Evolutionary conservation across 2,329 filamentous ascomycete species (phyloP).

Genomic region (Aspergillus latus): DNA sequence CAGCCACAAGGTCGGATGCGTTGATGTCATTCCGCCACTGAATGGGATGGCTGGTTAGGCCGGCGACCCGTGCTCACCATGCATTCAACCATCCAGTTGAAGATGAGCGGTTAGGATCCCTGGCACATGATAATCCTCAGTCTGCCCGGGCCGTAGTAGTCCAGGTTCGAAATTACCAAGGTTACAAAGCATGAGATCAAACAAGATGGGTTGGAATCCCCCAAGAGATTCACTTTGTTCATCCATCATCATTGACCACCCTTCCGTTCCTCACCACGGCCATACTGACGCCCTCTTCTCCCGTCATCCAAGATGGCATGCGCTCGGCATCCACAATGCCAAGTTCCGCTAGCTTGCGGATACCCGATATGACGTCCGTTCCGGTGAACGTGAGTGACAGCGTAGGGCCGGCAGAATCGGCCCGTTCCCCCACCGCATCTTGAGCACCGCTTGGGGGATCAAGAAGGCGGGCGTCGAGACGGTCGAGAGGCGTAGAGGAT

Average conservation of each 20-base stretch:
- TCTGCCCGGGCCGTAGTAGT: no score
- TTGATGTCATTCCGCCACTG: no score
- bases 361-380: constrained; percentile 74
- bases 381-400: constrained; percentile 67
- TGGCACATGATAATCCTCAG: no score
- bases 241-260: constrained; percentile 23
- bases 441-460: constrained; percentile 32
- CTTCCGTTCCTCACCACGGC: constrained; percentile 66
- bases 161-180: no score
- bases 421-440: constrained; percentile 14
- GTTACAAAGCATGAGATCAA: no score
- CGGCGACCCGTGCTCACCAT: no score
- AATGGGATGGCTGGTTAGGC: no score
- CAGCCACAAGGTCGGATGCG: no score
- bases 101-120: no score
- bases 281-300: constrained; percentile 76
- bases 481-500: constrained; percentile 42
- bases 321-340: constrained; percentile 69
- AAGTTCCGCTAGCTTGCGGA: constrained; percentile 73
- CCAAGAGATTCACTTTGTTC: not conserved
- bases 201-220: no score
- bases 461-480: constrained; percentile 52
- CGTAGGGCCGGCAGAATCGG: constrained; percentile 21
- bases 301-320: constrained; percentile 91
- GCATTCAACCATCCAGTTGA: no score